Base-by-base conservation (phyloP, 169 alveolate genomes). In the Pseudocohnilembus persalinus region DNA sequence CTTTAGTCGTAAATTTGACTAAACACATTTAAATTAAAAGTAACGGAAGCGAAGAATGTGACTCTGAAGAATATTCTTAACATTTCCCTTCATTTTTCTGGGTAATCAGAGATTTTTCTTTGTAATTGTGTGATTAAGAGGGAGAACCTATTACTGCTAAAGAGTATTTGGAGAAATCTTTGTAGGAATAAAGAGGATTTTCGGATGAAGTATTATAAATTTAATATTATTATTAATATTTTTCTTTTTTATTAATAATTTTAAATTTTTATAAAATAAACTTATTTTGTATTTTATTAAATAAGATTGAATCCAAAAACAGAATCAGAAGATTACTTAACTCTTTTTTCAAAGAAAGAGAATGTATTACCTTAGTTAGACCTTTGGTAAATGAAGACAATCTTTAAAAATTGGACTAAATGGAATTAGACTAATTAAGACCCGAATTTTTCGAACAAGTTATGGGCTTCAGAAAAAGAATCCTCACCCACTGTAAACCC, bases 61-160 rank as follows among this genome's bases (percentile, higher is more conserved):
- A 92, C 73, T 76, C 83, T 49, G 91, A 91, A 65, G 97, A 95
- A 65, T 91, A 89, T 35, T 88, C 96, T 6, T 28, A 81, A 64
- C 91, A 95, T 83, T 90, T 95, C 82, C 98, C 97, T 28, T 34
- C 93, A n/a, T 95, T 95, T 84, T 88, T 92, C 89, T 93, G 98
- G 97, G 96, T 95, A 28, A 94, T 95, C 11, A 91, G 96, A 82
- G 98, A 93, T 85, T 93, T 95, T 82, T 91, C 94, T 32, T 89
- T 93, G 26, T 83, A 95, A 85, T 76, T 95, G 26, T 88, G 89
- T 31, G 94, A 95, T 80, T 35, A 83, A 64, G 92, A 93, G 34
- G 96, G 96, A 31, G 93, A 93, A 49, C 84, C 84, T 20, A 92
- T 95, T 20, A 84, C 97, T 29, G 83, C 95, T 0, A 88, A 91